phyloP scores from a whole-genome alignment of 805 yeast genomes.

The Grigorovia transvaalensis region DNA sequence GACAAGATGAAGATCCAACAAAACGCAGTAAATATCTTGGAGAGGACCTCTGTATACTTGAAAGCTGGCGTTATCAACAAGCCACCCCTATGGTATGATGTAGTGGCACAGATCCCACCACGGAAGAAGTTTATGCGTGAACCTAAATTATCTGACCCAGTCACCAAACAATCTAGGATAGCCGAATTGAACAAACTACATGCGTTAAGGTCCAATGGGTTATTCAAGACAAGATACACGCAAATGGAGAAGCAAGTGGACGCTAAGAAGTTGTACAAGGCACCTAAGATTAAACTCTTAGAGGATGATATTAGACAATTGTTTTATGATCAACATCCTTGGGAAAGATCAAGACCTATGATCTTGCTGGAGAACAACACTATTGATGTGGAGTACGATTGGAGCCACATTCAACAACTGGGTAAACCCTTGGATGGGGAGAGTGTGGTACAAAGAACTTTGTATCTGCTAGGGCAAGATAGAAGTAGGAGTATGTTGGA shows the following conservation, averaged over 20 bases:
- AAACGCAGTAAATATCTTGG: slow-evolving; percentile 64
- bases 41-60: slow-evolving; percentile 69
- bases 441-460: slow-evolving; percentile 65
- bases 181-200: slow-evolving; percentile 11
- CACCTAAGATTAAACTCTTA: slow-evolving; percentile 27
- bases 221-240: slow-evolving; percentile 29
- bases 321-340: slow-evolving; percentile 90
- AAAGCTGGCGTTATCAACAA: slow-evolving; percentile 54
- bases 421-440: slow-evolving; percentile 81
- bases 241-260: slow-evolving; percentile 12
- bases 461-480: slow-evolving; percentile 34
- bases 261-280: slow-evolving; percentile 15
- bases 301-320: slow-evolving; percentile 74
- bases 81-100: slow-evolving; percentile 86
- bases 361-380: slow-evolving; percentile 66
- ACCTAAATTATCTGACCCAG: slow-evolving; percentile 21
- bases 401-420: slow-evolving; percentile 70
- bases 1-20: slow-evolving; percentile 60
- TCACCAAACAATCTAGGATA: slow-evolving; percentile 4
- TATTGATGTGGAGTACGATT: slow-evolving; percentile 53
- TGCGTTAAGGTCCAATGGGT: slow-evolving; percentile 10
- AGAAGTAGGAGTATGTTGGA: slow-evolving; percentile 31
- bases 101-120: slow-evolving; percentile 79
- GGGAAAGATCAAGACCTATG: slow-evolving; percentile 93
- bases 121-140: slow-evolving; percentile 38